Conservation (phyloP, 2,329 filamentous ascomycete genomes). For the Anthostomella pinea region DNA sequence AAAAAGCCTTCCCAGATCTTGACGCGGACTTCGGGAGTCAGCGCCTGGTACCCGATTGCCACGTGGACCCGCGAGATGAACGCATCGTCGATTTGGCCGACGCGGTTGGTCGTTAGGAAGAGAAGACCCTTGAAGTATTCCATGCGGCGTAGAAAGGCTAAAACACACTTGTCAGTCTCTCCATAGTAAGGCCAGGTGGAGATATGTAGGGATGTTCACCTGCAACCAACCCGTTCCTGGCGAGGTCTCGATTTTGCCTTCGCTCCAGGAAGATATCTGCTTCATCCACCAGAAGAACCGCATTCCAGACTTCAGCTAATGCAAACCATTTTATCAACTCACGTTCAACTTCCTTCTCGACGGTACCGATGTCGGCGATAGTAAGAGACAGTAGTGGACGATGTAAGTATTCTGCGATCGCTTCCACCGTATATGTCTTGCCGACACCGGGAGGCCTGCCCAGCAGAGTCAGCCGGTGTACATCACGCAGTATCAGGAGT, state of each 20-base stretch:
- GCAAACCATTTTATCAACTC: slow-evolving; percentile 24
- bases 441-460: slow-evolving; percentile 11
- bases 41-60: slow-evolving; percentile 25
- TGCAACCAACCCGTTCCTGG: slow-evolving; percentile 8
- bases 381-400: slow-evolving; percentile 27
- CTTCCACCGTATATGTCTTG: slow-evolving; percentile 17
- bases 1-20: slow-evolving; percentile 13
- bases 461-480: too few species aligned
- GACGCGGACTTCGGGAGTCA: not conserved
- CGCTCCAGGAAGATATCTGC: slow-evolving; percentile 27
- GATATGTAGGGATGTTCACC: not conserved
- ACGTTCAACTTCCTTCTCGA: slow-evolving; percentile 21
- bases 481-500: too few species aligned
- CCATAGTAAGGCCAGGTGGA: too few species aligned
- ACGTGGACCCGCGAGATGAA: slow-evolving; percentile 34
- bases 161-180: too few species aligned
- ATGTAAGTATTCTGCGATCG: slow-evolving; percentile 12
- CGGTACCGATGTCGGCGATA: slow-evolving; percentile 24
- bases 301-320: slow-evolving; percentile 27
- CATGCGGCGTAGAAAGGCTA: slow-evolving; percentile 22
- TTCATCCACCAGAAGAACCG: slow-evolving; percentile 24
- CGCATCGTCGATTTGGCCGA: slow-evolving; percentile 37
- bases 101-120: slow-evolving; percentile 29
- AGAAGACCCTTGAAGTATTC: slow-evolving; percentile 28
- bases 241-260: slow-evolving; percentile 17